Percentiles rank a stretch among this genome's conserved stretches.
phyloP scores from a whole-genome alignment of 805 yeast genomes.

The Yamadazyma olivae region DNA sequence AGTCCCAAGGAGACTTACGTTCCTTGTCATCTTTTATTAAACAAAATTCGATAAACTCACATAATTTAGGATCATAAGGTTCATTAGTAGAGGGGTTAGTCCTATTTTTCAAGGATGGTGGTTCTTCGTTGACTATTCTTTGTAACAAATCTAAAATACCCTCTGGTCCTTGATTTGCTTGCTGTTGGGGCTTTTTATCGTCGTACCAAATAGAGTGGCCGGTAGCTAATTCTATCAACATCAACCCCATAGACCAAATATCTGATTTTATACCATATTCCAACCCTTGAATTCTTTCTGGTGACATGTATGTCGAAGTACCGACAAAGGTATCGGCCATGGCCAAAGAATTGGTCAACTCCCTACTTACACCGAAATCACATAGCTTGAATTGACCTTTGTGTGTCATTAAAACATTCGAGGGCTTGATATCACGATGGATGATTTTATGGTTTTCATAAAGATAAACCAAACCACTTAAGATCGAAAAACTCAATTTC shows the following conservation, averaged over 20 bases:
- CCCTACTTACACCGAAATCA: conserved; percentile 96
- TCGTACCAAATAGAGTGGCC: conserved; percentile 76
- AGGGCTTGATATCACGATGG: conserved; percentile 95
- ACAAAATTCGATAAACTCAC: conserved; percentile 72
- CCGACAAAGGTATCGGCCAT: conserved; percentile 97
- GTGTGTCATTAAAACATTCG: conserved; percentile 84
- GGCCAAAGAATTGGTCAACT: conserved; percentile 79
- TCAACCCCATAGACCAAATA: conserved; percentile 94
- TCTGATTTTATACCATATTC: conserved; percentile 93
- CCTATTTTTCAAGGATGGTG: conserved; percentile 59
- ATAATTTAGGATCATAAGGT: conserved; percentile 46
- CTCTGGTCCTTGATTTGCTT: conserved; percentile 48
- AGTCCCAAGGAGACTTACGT: conserved; percentile 72
- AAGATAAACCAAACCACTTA: conserved; percentile 77
- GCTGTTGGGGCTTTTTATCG: conserved; percentile 5
- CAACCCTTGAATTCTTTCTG: conserved; percentile 95
- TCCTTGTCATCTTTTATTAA: conserved; percentile 63
- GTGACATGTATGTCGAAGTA: conserved; percentile 94
- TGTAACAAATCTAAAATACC: conserved; percentile 90
- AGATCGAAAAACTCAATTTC: conserved; percentile 70
- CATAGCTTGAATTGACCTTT: conserved; percentile 87
- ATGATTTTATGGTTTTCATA: conserved; percentile 84
- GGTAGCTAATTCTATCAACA: conserved; percentile 83
- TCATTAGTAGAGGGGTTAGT: conserved; percentile 24
- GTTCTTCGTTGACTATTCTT: conserved; percentile 88